Percentiles rank a stretch among this genome's conserved stretches.
Conservation (phyloP, 768 basidiomycete genomes). For the Macrolepiota dolichaula region DNA sequence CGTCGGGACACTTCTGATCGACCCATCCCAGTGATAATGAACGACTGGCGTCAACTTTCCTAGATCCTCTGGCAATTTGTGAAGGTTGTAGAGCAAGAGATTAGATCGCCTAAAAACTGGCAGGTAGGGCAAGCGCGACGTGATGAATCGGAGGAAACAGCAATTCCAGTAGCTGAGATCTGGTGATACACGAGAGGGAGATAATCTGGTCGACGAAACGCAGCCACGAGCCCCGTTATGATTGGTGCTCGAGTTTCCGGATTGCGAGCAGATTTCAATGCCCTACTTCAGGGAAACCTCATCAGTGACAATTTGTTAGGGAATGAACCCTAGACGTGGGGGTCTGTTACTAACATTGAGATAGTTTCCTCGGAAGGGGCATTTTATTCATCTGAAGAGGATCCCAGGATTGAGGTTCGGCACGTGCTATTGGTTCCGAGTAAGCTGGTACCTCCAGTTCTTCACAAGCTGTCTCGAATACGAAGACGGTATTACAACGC, state of each 20-base stretch:
- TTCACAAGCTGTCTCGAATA: too few relatives aligned
- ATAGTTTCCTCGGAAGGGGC: neutral
- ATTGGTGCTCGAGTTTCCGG: slow-evolving; percentile 2
- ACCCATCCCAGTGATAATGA: too few relatives aligned
- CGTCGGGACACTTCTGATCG: too few relatives aligned
- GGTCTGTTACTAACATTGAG: too few relatives aligned
- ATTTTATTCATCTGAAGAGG: neutral
- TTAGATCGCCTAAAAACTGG: neutral
- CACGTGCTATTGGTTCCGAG: too few relatives aligned
- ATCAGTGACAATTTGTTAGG: neutral
- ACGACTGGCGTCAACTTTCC: too few relatives aligned
- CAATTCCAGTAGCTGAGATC: neutral
- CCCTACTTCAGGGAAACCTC: neutral
- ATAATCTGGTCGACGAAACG: neutral
- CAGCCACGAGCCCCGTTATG: neutral
- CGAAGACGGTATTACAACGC: too few relatives aligned
- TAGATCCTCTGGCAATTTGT: too few relatives aligned
- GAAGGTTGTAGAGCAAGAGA: neutral
- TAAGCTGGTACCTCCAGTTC: too few relatives aligned
- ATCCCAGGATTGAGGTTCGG: neutral
- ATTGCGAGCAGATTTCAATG: neutral
- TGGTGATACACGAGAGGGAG: neutral
- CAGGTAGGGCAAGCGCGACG: neutral
- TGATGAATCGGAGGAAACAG: neutral
- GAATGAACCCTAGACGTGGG: neutral